Evolutionary conservation across 345 rosid species (phyloP).

Genomic region (Hibiscus syriacus): DNA sequence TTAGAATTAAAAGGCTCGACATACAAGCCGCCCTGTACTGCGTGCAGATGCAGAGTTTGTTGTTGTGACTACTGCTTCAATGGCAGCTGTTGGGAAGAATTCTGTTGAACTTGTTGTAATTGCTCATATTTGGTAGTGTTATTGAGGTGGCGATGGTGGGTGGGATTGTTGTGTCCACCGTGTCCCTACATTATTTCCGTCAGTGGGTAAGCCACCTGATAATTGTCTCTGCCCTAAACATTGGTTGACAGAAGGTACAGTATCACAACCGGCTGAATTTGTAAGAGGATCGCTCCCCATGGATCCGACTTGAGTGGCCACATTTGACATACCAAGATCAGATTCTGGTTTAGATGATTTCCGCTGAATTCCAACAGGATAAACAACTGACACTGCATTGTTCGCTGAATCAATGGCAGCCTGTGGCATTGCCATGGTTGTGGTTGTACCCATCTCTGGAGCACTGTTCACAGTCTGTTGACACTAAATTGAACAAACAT

Average conservation of each 20-base stretch:
- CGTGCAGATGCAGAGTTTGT: constrained; percentile 51
- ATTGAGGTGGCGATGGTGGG: constrained; percentile 41
- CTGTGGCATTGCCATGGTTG: constrained; percentile 44
- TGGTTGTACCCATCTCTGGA: no score
- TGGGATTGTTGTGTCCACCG: constrained; percentile 50
- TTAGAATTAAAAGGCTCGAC: constrained; percentile 49
- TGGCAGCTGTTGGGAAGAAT: constrained; percentile 24
- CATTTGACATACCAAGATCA: constrained; percentile 32
- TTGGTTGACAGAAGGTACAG: constrained; percentile 37
- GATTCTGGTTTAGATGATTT: constrained; percentile 46
- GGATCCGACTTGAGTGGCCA: constrained; percentile 38
- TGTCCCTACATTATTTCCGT: constrained; percentile 31
- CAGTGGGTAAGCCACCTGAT: constrained; percentile 47
- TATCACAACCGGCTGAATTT: constrained; percentile 43
- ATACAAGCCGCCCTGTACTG: constrained; percentile 50
- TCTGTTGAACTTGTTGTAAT: constrained; percentile 30
- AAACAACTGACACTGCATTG: constrained; percentile 19
- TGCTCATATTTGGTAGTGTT: constrained; percentile 32
- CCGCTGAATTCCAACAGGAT: constrained; percentile 42
- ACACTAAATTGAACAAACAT: no score
- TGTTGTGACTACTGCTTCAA: constrained; percentile 41
- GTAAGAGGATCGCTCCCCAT: constrained; percentile 31
- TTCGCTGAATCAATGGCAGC: constrained; percentile 39
- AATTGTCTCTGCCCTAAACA: constrained; percentile 50
- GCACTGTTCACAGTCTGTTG: no score